These are phyloP conservation scores for Tolypocladium guangdongense DNA, from an alignment of 2,329 filamentous ascomycete genomes.

Conservation along the genomic window DNA sequence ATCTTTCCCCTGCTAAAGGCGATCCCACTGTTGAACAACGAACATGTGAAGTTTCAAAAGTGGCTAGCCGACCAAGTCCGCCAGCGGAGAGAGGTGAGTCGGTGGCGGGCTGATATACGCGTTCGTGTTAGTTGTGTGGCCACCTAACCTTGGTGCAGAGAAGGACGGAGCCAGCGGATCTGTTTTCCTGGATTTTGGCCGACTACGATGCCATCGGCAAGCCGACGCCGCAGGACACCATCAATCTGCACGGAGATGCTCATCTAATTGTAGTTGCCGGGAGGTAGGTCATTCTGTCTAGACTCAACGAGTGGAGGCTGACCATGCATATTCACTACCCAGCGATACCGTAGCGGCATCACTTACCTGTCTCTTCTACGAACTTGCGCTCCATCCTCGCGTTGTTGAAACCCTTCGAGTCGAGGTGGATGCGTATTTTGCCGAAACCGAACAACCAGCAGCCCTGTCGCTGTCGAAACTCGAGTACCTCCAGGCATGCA, in stretches of 20 bases:
- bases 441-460: slow-evolving; percentile 1
- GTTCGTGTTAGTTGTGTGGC: no score
- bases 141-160: neutral
- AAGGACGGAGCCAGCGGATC: slow-evolving; percentile 13
- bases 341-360: slow-evolving; percentile 25
- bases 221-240: slow-evolving; percentile 9
- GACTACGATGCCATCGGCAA: slow-evolving; percentile 11
- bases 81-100: slow-evolving; percentile 1
- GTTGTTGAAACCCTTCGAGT: slow-evolving; percentile 19
- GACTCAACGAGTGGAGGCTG: neutral
- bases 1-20: slow-evolving; percentile 9
- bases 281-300: slow-evolving; percentile 11
- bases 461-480: slow-evolving; percentile 13
- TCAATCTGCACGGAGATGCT: slow-evolving; percentile 16
- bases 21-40: slow-evolving; percentile 9
- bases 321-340: neutral
- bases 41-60: slow-evolving; percentile 8
- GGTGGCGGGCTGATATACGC: neutral
- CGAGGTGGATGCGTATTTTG: slow-evolving; percentile 17
- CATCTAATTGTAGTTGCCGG: slow-evolving; percentile 20
- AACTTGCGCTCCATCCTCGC: slow-evolving; percentile 20
- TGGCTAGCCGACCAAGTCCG: slow-evolving; percentile 6
- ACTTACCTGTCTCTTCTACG: slow-evolving; percentile 20
- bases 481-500: slow-evolving; percentile 21
- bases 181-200: slow-evolving; percentile 20